phyloP scores from a whole-genome alignment of 805 yeast genomes.

The Candida yuanshanica region DNA sequence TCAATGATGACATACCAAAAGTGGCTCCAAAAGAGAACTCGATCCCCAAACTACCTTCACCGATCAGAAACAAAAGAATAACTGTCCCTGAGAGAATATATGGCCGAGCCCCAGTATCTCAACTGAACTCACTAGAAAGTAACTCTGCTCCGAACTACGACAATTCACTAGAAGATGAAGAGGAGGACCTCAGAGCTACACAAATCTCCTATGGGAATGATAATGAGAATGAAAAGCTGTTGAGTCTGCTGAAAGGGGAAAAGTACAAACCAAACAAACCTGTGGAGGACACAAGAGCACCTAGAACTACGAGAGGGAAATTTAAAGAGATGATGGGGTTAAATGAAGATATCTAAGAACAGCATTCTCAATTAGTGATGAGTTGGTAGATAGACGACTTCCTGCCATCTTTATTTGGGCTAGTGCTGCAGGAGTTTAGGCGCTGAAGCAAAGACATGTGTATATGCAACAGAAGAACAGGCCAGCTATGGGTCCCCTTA shows the following conservation, averaged over 20 bases:
- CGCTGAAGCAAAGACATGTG: no score
- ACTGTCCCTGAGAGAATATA: slow-evolving; percentile 39
- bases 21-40: slow-evolving; percentile 5
- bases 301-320: not conserved
- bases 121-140: slow-evolving; percentile 14
- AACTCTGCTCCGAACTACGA: not conserved
- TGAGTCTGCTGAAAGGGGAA: not conserved
- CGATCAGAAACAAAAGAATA: slow-evolving; percentile 36
- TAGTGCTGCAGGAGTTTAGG: no score
- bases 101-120: slow-evolving; percentile 37
- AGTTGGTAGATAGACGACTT: no score
- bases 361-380: no score
- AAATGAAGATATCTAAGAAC: not conserved
- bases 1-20: not conserved
- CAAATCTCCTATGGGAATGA: slow-evolving; percentile 9
- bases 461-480: no score
- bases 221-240: not conserved
- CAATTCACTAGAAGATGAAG: slow-evolving; percentile 1
- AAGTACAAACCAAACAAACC: not conserved
- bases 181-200: slow-evolving; percentile 6
- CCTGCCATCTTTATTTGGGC: no score
- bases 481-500: no score
- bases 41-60: slow-evolving; percentile 45
- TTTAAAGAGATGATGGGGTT: not conserved
- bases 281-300: not conserved